Base-by-base conservation (phyloP, 192 early-diverging fungal species). In the Coemansia sp. region DNA sequence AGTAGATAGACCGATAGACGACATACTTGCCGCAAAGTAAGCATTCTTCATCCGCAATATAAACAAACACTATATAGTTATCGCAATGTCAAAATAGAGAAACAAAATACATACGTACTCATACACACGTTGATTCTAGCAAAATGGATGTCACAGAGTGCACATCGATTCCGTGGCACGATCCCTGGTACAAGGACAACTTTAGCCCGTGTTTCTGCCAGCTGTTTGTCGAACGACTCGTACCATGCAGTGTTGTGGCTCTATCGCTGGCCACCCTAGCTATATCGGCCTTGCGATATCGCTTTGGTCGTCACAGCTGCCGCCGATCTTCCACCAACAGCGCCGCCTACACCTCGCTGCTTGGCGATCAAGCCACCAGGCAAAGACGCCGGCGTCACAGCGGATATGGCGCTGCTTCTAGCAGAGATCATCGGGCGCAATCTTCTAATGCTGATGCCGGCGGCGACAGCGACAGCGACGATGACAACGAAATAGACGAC, bases 141-240 rank as follows among this genome's bases (percentile, higher is more conserved):
- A 1, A 38, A 38, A 46, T 46, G 45, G 17, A 19, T 28, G 11
- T 24, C 27, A 18, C n/a, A 10, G 64, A 28, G 26, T 67, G 64
- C 28, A 18, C 23, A 17, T 48, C 27, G 33, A 47, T 64, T 25
- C 65, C 66, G 7, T 76, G 60, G 70, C 48, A 36, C 6, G 51
- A 45, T n/a, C 71, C 64, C 24, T 74, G 71, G 71, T 19, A 10
- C 29, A 55, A 50, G 26, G 71, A 74, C 37, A 49, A 74, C 52
- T 74, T 74, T 55, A 60, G 67, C 36, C 46, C 38, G 8, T 74
- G 71, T 52, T 74, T 74, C 33, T 55, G 64, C 38, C 27, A 43
- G 30, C 56, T 67, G 44, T 50, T 74, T 52, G 53, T 74, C 19
- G 71, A 74, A 32, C n/a, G 34, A 1, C 18, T 40, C 0, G 32